Evolutionary conservation across 768 basidiomycete species (phyloP), one percentile per base, ranked within the genome.

Genomic region (Boletus subcaerulescens): DNA sequence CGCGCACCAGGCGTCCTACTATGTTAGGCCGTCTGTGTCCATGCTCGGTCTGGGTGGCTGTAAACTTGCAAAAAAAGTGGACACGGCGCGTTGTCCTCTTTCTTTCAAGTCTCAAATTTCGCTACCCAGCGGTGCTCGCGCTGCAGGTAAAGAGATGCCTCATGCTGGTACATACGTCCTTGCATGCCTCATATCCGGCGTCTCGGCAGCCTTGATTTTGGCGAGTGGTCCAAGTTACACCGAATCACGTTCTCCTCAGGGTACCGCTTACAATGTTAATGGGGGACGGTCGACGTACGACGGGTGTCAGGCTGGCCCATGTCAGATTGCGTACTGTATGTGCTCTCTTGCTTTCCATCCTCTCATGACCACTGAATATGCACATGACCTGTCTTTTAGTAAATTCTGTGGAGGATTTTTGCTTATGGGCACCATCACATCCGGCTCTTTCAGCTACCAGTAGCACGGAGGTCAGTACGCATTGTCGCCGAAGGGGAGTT

Each of bases 271-370:
- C 42, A 71, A 76, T 15, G 74, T 78, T 14, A 79, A 88, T 64
- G 62, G 76, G 41, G 87, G 84, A 26, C 87, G 87, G 67, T 53
- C 76, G 9, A 85, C 84, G 15, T 84, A 83, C 14, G 86, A 89
- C 67, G 71, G 78, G 52, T 93, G 90, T 67, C 85, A 84, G 10
- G 76, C 79, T 4, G 72, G 67, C 17, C 68, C 74, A 52, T 92
- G 89, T 70, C 90, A 91, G 63, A 84, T 84, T 58, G 80, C 77
- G 11, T 85, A 80, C 64, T 56, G 85, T 83, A 65, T 58, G 81
- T 68, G 18, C 41, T 36, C 38, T 10, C 15, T 22, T 20, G 33
- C 26, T 38, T 55, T 47, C 44, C 24, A 40, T 43, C 35, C 0
- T 26, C 32, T 44, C 38, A 35, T 12, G 35, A 22, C 20, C 18